Percentiles rank a stretch among this genome's conserved stretches.
phyloP scores from a whole-genome alignment of 352 stramenopile genomes.

The Thalassiosira pacifica region DNA sequence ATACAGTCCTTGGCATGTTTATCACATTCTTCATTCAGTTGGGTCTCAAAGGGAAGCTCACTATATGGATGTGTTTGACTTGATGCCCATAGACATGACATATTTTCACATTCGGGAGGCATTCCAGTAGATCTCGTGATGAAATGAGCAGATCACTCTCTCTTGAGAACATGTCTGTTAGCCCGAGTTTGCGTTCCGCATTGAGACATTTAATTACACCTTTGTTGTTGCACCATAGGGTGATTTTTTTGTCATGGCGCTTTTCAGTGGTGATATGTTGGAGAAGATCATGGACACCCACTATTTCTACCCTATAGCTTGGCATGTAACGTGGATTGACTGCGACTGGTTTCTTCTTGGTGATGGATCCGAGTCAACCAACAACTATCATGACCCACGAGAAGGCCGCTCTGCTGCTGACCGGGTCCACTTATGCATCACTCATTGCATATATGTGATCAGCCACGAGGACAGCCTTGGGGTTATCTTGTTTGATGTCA shows the following conservation, averaged over 20 bases:
- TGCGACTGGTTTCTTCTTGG: too few relatives aligned
- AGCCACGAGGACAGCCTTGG: too few relatives aligned
- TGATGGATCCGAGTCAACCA: too few relatives aligned
- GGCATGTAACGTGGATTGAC: slow-evolving; percentile 22
- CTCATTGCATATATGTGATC: too few relatives aligned
- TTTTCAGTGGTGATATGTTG: neutral
- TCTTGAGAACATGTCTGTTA: neutral
- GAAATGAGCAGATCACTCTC: neutral
- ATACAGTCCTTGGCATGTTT: slow-evolving; percentile 18
- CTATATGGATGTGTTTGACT: neutral
- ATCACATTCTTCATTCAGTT: slow-evolving; percentile 27
- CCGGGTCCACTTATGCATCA: too few relatives aligned
- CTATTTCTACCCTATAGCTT: slow-evolving; percentile 13
- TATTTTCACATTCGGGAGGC: neutral
- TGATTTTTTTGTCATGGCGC: neutral
- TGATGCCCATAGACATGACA: neutral
- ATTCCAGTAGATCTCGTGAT: neutral
- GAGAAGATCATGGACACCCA: neutral
- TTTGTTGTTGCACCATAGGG: neutral
- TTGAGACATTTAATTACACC: neutral
- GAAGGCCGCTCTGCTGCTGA: too few relatives aligned
- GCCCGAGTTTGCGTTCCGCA: neutral
- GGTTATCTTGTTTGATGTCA: too few relatives aligned
- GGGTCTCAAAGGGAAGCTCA: neutral
- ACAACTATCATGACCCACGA: too few relatives aligned